Percentiles rank a stretch among this genome's conserved stretches.
Conservation (phyloP, 768 basidiomycete genomes). For the Steccherinum ochraceum region DNA sequence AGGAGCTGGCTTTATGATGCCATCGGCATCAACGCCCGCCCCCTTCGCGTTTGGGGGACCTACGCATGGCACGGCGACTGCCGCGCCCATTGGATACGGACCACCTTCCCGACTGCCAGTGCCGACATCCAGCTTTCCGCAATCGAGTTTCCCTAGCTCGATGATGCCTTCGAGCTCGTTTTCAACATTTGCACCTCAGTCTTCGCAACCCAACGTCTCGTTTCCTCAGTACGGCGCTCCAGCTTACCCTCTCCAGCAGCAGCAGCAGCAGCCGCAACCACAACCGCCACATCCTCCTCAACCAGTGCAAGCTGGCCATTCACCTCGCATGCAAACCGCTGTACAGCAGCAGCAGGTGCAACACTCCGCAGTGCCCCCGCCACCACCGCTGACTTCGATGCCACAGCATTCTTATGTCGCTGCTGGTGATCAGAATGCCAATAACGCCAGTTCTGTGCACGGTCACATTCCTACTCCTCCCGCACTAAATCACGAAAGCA, state of each 20-base stretch:
- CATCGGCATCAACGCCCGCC: conserved; percentile 12
- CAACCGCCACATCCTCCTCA: conserved; percentile 32
- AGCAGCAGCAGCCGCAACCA: conserved; percentile 21
- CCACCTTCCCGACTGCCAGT: conserved; percentile 13
- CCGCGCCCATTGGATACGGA: conserved; percentile 18
- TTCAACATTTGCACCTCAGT: conserved; percentile 6
- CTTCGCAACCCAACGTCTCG: background rate
- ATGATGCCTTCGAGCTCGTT: conserved; percentile 2
- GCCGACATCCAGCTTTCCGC: conserved; percentile 18
- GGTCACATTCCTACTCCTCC: no score
- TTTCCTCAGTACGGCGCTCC: conserved; percentile 1
- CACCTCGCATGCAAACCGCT: conserved; percentile 5
- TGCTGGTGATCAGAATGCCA: conserved; percentile 23
- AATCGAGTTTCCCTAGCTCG: conserved; percentile 6
- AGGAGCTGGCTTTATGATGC: conserved; percentile 12
- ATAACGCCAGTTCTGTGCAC: no score
- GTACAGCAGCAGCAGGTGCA: conserved; percentile 1
- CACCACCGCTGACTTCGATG: conserved; percentile 13
- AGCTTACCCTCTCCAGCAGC: background rate
- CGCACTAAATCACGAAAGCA: conserved; percentile 3
- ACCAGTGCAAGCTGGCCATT: conserved; percentile 4
- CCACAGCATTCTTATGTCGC: conserved; percentile 26
- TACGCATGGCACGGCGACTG: background rate
- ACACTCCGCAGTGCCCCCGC: conserved; percentile 3
- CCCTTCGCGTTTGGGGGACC: background rate